Conservation (phyloP, 2,329 filamentous ascomycete genomes). For the Fonsecaea multimorphosa region DNA sequence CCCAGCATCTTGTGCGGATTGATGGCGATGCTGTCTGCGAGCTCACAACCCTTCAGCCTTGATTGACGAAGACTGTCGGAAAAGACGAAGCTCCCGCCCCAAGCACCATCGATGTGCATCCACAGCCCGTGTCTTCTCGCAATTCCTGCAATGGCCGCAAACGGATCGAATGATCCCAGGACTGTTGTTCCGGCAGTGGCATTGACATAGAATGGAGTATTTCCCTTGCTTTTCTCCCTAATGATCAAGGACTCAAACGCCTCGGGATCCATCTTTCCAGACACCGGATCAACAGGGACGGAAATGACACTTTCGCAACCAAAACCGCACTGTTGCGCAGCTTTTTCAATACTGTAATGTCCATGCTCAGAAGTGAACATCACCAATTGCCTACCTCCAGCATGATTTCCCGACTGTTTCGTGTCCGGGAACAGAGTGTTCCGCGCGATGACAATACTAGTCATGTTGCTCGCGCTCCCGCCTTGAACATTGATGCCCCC, state of each 20-base stretch:
- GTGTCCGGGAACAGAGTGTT: slow-evolving; percentile 83
- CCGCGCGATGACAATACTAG: slow-evolving; percentile 83
- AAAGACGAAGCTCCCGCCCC: slow-evolving; percentile 87
- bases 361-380: slow-evolving; percentile 89
- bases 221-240: slow-evolving; percentile 68
- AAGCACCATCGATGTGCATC: slow-evolving; percentile 91
- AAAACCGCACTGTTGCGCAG: slow-evolving; percentile 86
- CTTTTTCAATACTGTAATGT: slow-evolving; percentile 94
- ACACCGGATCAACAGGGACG: slow-evolving; percentile 71
- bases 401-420: slow-evolving; percentile 71
- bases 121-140: slow-evolving; percentile 77
- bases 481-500: slow-evolving; percentile 80
- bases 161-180: slow-evolving; percentile 84
- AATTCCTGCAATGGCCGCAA: slow-evolving; percentile 71
- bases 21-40: slow-evolving; percentile 81
- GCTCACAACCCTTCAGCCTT: slow-evolving; percentile 72
- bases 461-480: slow-evolving; percentile 82
- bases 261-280: slow-evolving; percentile 72
- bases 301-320: slow-evolving; percentile 74
- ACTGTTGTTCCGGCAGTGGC: slow-evolving; percentile 95
- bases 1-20: slow-evolving; percentile 99
- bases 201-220: slow-evolving; percentile 92
- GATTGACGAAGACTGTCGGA: slow-evolving; percentile 62
- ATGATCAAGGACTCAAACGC: slow-evolving; percentile 69
- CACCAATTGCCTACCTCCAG: slow-evolving; percentile 65